Evolutionary conservation across 2,329 filamentous ascomycete species (phyloP).

Genomic region (Aspergillus texensis): DNA sequence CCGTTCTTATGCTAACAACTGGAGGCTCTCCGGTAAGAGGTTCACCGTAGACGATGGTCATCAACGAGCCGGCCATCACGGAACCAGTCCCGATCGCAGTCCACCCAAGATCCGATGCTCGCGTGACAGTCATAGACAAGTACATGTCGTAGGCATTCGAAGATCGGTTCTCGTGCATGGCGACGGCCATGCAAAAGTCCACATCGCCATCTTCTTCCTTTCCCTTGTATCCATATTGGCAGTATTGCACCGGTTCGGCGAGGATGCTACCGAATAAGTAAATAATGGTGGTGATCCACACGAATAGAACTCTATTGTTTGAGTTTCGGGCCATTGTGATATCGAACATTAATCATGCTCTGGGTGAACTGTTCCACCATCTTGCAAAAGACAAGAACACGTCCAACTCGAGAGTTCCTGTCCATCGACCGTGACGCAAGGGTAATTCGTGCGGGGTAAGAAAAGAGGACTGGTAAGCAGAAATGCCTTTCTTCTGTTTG

Average conservation of each 20-base stretch:
- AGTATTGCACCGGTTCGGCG: slow-evolving; percentile 14
- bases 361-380: not conserved
- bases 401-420: not conserved
- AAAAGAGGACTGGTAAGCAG: not conserved
- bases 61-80: slow-evolving; percentile 14
- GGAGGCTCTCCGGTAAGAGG: slow-evolving; percentile 7
- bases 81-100: slow-evolving; percentile 14
- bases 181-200: slow-evolving; percentile 14
- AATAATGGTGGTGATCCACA: not conserved
- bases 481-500: not conserved
- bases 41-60: slow-evolving; percentile 15
- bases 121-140: slow-evolving; percentile 9
- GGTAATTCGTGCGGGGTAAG: not conserved
- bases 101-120: slow-evolving; percentile 12
- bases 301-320: not conserved
- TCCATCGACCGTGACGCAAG: not conserved
- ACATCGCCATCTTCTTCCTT: not conserved
- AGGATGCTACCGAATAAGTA: not conserved
- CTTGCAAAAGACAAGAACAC: not conserved
- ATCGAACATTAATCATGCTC: not conserved
- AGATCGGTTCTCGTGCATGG: slow-evolving; percentile 12
- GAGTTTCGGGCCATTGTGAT: not conserved
- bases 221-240: slow-evolving; percentile 10
- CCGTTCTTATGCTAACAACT: slow-evolving; percentile 12
- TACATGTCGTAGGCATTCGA: slow-evolving; percentile 13